Percentiles rank a stretch among this genome's conserved stretches.
Conservation (phyloP, 2,329 filamentous ascomycete species). For the Myrmaecium sp. region DNA sequence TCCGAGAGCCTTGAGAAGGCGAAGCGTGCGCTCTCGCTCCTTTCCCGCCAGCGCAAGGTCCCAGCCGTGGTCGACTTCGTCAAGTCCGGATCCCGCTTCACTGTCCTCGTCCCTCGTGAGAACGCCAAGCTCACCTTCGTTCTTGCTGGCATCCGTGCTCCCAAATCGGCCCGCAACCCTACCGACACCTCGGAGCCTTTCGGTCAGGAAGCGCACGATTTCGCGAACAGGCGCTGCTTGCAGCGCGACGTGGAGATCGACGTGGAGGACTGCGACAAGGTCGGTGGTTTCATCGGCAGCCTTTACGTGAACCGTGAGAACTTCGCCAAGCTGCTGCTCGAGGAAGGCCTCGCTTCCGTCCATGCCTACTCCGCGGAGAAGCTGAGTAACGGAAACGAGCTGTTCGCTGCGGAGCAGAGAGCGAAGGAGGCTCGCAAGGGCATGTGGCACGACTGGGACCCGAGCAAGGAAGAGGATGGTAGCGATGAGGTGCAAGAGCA, state of each 20-base stretch:
- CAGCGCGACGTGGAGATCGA: conserved; percentile 95
- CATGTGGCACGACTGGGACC: conserved; percentile 89
- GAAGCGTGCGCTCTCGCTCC: conserved; percentile 75
- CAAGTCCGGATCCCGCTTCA: conserved; percentile 92
- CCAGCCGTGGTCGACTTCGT: conserved; percentile 93
- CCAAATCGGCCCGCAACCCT: conserved; percentile 65
- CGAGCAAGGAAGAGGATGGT: conserved; percentile 59
- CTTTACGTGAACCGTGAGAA: conserved; percentile 89
- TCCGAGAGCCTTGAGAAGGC: conserved; percentile 89
- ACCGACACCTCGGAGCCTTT: conserved; percentile 81
- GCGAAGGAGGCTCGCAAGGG: conserved; percentile 82
- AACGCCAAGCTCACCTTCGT: conserved; percentile 91
- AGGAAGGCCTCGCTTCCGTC: conserved; percentile 84
- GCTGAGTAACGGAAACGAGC: conserved; percentile 72
- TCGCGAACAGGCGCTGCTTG: conserved; percentile 74
- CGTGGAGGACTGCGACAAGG: conserved; percentile 86
- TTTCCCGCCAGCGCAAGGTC: conserved; percentile 82
- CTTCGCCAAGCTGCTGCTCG: conserved; percentile 82
- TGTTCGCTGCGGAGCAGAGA: conserved; percentile 71
- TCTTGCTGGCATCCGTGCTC: conserved; percentile 79
- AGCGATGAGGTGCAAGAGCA: conserved; percentile 31
- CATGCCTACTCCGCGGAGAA: conserved; percentile 94
- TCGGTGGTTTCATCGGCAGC: conserved; percentile 91
- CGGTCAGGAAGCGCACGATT: conserved; percentile 83
- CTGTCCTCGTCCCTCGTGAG: conserved; percentile 77